Evolutionary conservation across 2,329 filamentous ascomycete species (phyloP).

Genomic region (Samsoniella hepiali): DNA sequence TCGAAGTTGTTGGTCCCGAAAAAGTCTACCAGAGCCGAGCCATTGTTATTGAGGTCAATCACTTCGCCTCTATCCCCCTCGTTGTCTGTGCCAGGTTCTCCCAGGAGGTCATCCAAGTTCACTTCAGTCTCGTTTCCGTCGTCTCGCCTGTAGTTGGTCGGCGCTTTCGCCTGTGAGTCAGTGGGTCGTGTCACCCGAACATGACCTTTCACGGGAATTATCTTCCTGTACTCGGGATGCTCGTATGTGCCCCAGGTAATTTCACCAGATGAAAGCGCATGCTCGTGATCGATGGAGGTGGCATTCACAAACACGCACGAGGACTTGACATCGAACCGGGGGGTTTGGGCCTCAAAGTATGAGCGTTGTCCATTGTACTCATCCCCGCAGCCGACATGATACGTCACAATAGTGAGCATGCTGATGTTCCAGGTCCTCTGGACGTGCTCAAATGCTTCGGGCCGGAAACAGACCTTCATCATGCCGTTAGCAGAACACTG

Average conservation of each 20-base stretch:
- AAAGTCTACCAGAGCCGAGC: background rate
- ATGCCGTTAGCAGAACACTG: background rate
- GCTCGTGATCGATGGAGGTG: background rate
- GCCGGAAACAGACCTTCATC: background rate
- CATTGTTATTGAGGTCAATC: background rate
- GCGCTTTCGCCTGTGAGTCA: background rate
- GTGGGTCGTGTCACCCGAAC: background rate
- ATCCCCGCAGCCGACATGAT: conserved; percentile 12
- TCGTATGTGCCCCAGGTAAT: conserved; percentile 15
- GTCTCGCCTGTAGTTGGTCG: background rate
- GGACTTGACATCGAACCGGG: background rate
- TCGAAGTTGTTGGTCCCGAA: background rate
- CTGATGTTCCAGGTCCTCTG: background rate
- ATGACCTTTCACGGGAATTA: background rate
- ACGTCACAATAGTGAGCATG: conserved; percentile 5
- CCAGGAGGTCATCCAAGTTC: background rate
- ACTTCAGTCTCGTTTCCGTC: no score
- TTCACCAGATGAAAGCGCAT: conserved; percentile 15
- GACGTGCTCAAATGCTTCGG: background rate
- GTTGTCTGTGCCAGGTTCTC: background rate
- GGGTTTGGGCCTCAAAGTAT: conserved; percentile 3
- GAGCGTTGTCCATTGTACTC: background rate
- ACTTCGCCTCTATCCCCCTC: background rate
- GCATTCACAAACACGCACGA: background rate
- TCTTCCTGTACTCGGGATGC: conserved; percentile 4